phyloP scores from a whole-genome alignment of 2,329 filamentous ascomycete genomes.

The Botrytis deweyae region DNA sequence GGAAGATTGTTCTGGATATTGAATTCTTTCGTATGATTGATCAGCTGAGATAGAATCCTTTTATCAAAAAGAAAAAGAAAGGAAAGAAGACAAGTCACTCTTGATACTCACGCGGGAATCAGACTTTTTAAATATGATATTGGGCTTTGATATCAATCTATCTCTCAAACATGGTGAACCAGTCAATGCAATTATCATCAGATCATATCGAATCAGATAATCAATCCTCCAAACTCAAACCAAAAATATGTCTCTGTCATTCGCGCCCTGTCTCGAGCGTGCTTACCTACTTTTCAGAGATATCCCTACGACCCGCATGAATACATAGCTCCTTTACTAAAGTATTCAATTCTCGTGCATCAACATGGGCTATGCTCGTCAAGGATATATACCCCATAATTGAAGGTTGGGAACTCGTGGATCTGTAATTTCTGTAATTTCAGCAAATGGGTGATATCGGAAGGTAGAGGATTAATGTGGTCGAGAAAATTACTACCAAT shows the following conservation, averaged over 20 bases:
- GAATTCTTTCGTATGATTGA: not conserved
- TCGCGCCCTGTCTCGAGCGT: not conserved
- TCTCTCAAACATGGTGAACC: not conserved
- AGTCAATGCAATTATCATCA: slow-evolving; percentile 2
- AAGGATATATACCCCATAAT: slow-evolving; percentile 13
- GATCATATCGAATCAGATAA: not conserved
- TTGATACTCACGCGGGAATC: not conserved
- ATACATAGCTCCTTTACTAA: not conserved
- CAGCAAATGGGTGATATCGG: not conserved
- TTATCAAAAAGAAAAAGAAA: not conserved
- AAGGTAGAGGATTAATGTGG: not conserved
- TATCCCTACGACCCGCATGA: not conserved
- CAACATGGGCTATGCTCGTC: not conserved
- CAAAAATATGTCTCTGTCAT: not conserved
- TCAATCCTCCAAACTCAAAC: not conserved
- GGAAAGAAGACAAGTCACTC: not conserved
- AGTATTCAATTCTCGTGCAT: slow-evolving; percentile 1
- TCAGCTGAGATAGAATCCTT: not conserved
- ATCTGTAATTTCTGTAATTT: slow-evolving; percentile 8
- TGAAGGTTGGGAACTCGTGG: not conserved
- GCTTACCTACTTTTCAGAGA: slow-evolving; percentile 4
- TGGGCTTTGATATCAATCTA: slow-evolving; percentile 1
- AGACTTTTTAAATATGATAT: not conserved
- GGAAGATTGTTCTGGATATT: not conserved
- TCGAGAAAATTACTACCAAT: not conserved